A percentile compares a stretch with the other conserved stretches of the same genome.
Conservation (phyloP, 805 yeast species). For the Candida ipomoeae region DNA sequence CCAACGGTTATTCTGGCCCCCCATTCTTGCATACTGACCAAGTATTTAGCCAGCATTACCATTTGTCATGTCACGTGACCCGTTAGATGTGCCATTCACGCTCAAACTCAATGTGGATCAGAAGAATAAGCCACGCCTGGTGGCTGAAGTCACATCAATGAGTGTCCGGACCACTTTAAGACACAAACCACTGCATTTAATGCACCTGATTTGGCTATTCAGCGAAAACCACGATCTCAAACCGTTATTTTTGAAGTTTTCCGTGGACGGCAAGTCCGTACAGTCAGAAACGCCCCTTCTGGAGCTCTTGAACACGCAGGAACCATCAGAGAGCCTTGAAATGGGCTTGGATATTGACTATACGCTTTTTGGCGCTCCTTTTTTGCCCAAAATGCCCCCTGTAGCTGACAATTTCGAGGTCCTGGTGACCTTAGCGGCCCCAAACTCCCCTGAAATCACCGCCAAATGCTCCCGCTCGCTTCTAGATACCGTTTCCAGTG, state of each 20-base stretch:
- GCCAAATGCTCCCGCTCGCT: constrained; percentile 20
- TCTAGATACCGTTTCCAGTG: constrained; percentile 16
- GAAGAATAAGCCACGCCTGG: neutral
- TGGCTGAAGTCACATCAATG: neutral
- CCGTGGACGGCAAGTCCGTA: constrained; percentile 8
- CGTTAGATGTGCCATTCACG: constrained; percentile 10
- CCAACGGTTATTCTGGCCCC: too few relatives aligned
- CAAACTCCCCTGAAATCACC: neutral
- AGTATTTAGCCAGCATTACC: too few relatives aligned
- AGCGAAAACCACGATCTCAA: constrained; percentile 22
- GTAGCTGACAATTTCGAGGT: constrained; percentile 23
- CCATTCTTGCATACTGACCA: too few relatives aligned
- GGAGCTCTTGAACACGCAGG: constrained; percentile 10
- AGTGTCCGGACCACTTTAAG: constrained; percentile 21
- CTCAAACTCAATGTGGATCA: constrained; percentile 9
- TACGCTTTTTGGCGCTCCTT: constrained; percentile 16
- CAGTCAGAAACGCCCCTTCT: constrained; percentile 13
- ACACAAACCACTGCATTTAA: constrained; percentile 23
- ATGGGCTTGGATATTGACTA: constrained; percentile 22
- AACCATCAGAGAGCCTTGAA: neutral
- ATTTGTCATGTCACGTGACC: neutral
- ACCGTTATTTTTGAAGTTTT: constrained; percentile 24
- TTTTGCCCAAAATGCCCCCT: constrained; percentile 25
- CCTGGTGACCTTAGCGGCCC: constrained; percentile 2
- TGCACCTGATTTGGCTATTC: constrained; percentile 27